phyloP scores from a whole-genome alignment of 78 protist genomes.

The Dictyostelium capitatum region DNA sequence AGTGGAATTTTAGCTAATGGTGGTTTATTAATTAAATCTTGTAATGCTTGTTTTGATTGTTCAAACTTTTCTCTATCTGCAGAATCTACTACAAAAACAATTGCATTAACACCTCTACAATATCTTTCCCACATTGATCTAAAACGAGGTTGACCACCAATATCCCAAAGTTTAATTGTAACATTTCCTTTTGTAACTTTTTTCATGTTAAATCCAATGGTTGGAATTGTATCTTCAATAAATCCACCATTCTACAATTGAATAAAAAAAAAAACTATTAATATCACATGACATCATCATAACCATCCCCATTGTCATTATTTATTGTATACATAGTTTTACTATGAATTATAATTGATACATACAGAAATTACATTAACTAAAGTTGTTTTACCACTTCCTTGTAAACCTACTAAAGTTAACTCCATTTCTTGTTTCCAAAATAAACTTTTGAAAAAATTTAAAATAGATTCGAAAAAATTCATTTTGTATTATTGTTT shows the following conservation, averaged over 20 bases:
- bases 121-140: slow-evolving; percentile 98
- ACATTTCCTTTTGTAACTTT: slow-evolving; percentile 97
- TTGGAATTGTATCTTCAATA: slow-evolving; percentile 96
- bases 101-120: slow-evolving; percentile 97
- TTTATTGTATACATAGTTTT: not conserved
- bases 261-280: not conserved
- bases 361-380: slow-evolving; percentile 94
- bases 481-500: not conserved
- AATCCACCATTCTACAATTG: slow-evolving; percentile 74
- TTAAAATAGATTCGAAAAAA: slow-evolving; percentile 80
- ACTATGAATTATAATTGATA: not conserved
- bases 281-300: no score
- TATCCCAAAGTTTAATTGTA: slow-evolving; percentile 96
- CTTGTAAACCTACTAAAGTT: slow-evolving; percentile 97
- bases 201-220: slow-evolving; percentile 97
- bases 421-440: slow-evolving; percentile 98
- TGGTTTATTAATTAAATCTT: slow-evolving; percentile 92
- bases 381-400: slow-evolving; percentile 97
- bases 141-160: slow-evolving; percentile 99
- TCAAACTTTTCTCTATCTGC: slow-evolving; percentile 91
- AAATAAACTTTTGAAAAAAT: slow-evolving; percentile 88
- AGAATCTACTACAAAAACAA: slow-evolving; percentile 97
- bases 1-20: slow-evolving; percentile 96
- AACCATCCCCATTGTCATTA: not conserved
- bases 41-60: slow-evolving; percentile 88